Evolutionary conservation across 176 grass and related monocot species (phyloP), one percentile per base, ranked within the genome.

Genomic region (Hyparrhenia diplandra): DNA sequence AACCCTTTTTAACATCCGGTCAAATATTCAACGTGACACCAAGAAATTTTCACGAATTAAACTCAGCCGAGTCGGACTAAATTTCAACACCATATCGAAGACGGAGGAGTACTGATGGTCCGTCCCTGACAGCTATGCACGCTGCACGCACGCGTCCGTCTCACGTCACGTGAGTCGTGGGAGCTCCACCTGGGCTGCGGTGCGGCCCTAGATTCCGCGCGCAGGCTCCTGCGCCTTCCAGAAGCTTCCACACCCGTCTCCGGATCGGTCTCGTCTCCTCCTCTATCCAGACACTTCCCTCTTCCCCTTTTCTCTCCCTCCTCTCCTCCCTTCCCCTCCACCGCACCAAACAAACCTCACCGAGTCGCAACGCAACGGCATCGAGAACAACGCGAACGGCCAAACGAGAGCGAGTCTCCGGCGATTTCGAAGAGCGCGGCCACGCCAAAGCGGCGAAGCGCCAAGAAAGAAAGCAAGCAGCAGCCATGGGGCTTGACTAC

Each of bases 401-500:
- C 30, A 70, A 25, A 32, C 78, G 6, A 80, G 5, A 13, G 27
- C 49, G 58, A 84, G 43, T 60, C 23, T 68, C 37, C 31, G 4
- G 45, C 69, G 82, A 49, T 16, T 13, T 55, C 20, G 10, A 78
- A 62, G 42, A 69, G 57, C 76, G 62, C 24, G 13, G 31, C 34
- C 62, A 77, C 49, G 25, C 24, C n/a, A 21, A 41, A 24, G 59
- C 73, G 24, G 40, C 16, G 17, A 51, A 61, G 32, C 20, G 64
- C 42, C 21, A 54, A 67, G 30, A n/a, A 23, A 68, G 79, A 21
- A 21, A 60, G 27, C 4, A 47, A 11, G 25, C 27, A 23, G 51
- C 49, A 31, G 64, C 72, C 51, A 98, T 98, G 95, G 95, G 95
- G 59, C 78, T 89, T 3, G 95, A 98, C 73, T 98, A 98, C 78